Conservation (phyloP, 306 rosid species). For the Cicer judaicum region DNA sequence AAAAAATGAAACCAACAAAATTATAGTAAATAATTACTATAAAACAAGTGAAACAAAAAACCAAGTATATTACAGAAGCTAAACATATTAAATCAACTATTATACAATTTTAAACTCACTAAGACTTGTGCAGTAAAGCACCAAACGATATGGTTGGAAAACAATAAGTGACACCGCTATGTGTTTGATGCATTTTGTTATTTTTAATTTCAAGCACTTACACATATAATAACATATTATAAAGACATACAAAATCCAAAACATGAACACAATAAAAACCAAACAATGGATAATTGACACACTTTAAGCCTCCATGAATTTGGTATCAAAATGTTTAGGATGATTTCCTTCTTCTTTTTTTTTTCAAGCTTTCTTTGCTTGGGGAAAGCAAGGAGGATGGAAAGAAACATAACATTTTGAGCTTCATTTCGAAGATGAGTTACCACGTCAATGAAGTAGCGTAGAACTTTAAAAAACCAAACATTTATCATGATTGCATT, state of each 20-base stretch:
- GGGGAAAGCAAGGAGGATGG: conserved; percentile 18
- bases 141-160: conserved; percentile 5
- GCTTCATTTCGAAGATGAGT: no score
- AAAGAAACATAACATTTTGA: no score
- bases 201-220: conserved; percentile 36
- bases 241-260: conserved; percentile 16
- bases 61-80: not conserved
- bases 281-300: conserved; percentile 45
- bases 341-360: not conserved
- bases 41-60: not conserved
- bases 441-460: not conserved
- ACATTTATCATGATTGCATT: conserved; percentile 42
- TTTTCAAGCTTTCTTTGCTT: conserved; percentile 27
- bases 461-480: conserved; percentile 41
- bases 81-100: not conserved
- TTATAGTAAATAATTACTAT: no score
- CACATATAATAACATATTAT: not conserved
- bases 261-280: conserved; percentile 9
- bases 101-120: not conserved
- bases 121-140: not conserved
- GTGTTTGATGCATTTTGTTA: conserved; percentile 6
- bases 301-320: conserved; percentile 25
- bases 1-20: no score
- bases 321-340: conserved; percentile 36
- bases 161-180: not conserved